These are phyloP conservation scores for Echinochloa phyllopogon DNA, from an alignment of 176 grass and related monocot species.

Conservation along the genomic window DNA sequence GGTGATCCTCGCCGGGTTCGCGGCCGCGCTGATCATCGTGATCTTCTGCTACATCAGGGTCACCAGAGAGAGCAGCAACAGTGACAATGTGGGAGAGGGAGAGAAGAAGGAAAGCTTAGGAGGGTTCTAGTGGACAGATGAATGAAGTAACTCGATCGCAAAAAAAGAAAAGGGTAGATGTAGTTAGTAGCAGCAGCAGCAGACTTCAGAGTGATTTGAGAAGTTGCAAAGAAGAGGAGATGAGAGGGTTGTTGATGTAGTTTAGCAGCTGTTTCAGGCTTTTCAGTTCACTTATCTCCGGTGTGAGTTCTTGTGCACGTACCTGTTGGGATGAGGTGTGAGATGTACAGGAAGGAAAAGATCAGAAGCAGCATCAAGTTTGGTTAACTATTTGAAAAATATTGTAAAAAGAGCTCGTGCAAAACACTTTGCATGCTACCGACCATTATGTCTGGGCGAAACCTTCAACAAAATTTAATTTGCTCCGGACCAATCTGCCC, in stretches of 20 bases:
- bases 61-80: constrained; percentile 51
- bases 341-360: neutral
- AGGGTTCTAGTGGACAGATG: neutral
- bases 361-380: neutral
- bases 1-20: constrained; percentile 81
- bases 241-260: neutral
- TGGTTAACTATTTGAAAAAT: neutral
- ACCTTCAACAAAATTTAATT: neutral
- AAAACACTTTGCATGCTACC: neutral
- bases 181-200: neutral
- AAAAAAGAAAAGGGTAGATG: neutral
- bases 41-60: constrained; percentile 82
- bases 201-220: constrained; percentile 1
- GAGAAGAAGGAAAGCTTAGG: constrained; percentile 8
- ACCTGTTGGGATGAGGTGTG: neutral
- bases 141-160: neutral
- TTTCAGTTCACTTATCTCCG: constrained; percentile 9
- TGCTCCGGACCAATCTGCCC: neutral
- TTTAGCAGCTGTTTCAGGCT: neutral
- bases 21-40: constrained; percentile 53
- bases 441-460: neutral
- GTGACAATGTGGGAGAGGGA: neutral
- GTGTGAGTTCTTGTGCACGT: neutral
- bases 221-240: constrained; percentile 1
- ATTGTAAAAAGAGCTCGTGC: too few relatives aligned